These are phyloP conservation scores for Zychaea mexicana DNA, from an alignment of 371 early-diverging fungal species.

Conservation along the genomic window DNA sequence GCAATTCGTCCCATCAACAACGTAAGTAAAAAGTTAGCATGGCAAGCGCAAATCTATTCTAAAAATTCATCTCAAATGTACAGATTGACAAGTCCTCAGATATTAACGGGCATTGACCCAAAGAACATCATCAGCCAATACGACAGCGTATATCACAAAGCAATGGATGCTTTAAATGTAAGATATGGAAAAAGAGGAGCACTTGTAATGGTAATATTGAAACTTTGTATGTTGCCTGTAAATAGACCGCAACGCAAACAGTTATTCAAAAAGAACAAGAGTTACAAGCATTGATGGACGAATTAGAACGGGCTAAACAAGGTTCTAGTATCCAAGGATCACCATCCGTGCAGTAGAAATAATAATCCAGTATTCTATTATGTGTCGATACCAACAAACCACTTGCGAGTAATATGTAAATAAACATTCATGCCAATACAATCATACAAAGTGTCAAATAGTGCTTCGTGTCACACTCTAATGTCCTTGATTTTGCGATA, in stretches of 20 bases:
- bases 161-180: conserved; percentile 17
- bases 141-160: conserved; percentile 16
- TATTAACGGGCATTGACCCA: background rate
- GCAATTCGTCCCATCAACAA: conserved; percentile 17
- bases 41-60: background rate
- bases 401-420: too few species aligned
- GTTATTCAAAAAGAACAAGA: conserved; percentile 15
- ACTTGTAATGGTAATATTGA: background rate
- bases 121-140: conserved; percentile 12
- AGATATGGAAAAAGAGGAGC: background rate
- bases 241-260: conserved; percentile 9
- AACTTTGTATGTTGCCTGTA: too few species aligned
- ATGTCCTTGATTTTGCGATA: too few species aligned
- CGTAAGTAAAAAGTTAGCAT: background rate
- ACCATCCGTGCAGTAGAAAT: background rate
- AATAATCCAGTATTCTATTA: too few species aligned
- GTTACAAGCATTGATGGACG: background rate
- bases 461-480: too few species aligned
- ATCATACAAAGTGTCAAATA: too few species aligned
- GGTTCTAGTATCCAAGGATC: background rate
- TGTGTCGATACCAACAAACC: too few species aligned
- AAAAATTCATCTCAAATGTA: background rate
- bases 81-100: background rate
- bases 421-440: too few species aligned
- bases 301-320: background rate